Base-by-base conservation (phyloP, 2,329 filamentous ascomycete genomes). In the Verticillium dahliae region DNA sequence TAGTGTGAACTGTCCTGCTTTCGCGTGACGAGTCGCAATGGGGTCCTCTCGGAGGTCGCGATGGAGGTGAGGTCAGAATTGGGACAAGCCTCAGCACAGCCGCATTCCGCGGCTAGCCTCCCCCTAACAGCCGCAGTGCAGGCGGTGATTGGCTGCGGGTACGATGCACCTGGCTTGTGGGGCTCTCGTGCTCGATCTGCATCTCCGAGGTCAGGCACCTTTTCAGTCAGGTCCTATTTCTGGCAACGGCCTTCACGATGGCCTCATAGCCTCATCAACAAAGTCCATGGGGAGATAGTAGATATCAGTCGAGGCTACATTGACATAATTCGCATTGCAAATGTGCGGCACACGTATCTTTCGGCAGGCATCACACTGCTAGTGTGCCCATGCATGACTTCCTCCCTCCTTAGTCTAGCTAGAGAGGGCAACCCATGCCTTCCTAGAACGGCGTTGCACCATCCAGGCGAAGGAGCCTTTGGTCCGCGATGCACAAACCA, bases 1-100 rank as follows among this genome's bases (percentile, higher is more conserved):
- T 22, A 18, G 5, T 50, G n/a, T 50, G 45, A 50, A 18, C 45
- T 50, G 45, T 27, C 18, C 18, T 22, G 22, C n/a, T 50, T 31
- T 22, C 15, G 35, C 35, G n/a, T 11, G 45, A 27, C 22, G 45
- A 27, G 45, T 22, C 7, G 45, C 22, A 27, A 39, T 27, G 22
- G n/a, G 22, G 9, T 1, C 27, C 27, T 31, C 22, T 58, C 57
- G 57, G 57, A 50, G 57, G 31, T 58, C 38, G 39, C 57, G 57
- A 58, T 58, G 57, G 58, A 59, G 58, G 58, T 59, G 58, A 59
- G 45, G 58, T 59, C 58, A 59, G 58, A 38, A 54, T 37, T 52
- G 41, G 58, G 38, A 13, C 57, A 45, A 58, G 38, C 38, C 57
- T 31, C 38, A 34, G 39, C 57, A 58, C 57, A 58, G 57, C 57